Percentiles rank a stretch among this genome's conserved stretches.
Evolutionary conservation across 345 rosid genomes (phyloP).

Genomic region (Salix purpurea): DNA sequence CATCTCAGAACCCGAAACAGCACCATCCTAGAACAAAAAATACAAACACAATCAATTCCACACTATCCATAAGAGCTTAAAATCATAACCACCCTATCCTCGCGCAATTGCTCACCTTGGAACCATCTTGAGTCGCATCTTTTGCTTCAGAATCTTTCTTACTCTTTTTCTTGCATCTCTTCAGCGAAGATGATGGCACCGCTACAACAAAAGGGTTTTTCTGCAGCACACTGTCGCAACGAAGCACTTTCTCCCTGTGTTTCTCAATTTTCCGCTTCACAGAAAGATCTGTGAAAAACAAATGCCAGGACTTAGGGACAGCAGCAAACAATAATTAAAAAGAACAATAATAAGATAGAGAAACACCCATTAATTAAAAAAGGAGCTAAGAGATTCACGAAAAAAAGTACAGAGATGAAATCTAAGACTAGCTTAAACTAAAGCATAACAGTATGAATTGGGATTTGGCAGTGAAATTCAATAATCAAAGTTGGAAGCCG

Average conservation of each 20-base stretch:
- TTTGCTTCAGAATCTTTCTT: conserved; percentile 18
- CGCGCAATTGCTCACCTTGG: conserved; percentile 29
- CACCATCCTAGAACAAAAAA: conserved; percentile 30
- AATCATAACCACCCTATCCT: background rate
- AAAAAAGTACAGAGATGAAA: too few species aligned
- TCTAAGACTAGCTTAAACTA: too few species aligned
- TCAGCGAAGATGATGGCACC: conserved; percentile 64
- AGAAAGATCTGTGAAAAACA: conserved; percentile 47
- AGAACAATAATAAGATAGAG: background rate
- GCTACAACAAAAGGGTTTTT: conserved; percentile 69
- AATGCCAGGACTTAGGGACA: too few species aligned
- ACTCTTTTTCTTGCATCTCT: conserved; percentile 34
- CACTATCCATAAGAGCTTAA: background rate
- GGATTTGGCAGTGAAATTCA: too few species aligned
- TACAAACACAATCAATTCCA: background rate
- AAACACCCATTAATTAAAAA: too few species aligned
- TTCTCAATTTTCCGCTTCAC: conserved; percentile 83
- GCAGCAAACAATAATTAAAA: background rate
- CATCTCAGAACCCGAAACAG: conserved; percentile 40
- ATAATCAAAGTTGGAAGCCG: too few species aligned
- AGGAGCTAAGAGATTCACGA: too few species aligned
- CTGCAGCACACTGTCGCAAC: conserved; percentile 58
- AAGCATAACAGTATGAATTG: too few species aligned
- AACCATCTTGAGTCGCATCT: conserved; percentile 26
- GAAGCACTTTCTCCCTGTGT: conserved; percentile 61